These are phyloP conservation scores for Capsicum rhomboideum DNA, from an alignment of 257 asterid genomes.

Conservation along the genomic window DNA sequence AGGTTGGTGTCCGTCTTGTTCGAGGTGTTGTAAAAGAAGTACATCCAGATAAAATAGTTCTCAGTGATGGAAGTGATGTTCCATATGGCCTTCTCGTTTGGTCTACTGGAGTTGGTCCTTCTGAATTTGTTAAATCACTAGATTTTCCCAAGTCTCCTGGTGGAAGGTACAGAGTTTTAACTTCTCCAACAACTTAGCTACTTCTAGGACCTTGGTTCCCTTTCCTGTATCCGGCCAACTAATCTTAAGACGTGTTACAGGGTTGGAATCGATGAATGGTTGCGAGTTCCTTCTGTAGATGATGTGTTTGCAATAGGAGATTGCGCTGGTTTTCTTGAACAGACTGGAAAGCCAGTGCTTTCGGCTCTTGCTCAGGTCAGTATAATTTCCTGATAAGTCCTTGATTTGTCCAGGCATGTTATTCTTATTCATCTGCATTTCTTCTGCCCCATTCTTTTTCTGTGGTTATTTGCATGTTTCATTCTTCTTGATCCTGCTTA, in stretches of 20 bases:
- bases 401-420: not conserved
- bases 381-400: not conserved
- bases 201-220: not conserved
- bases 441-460: not conserved
- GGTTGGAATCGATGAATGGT: conserved; percentile 86
- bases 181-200: not conserved
- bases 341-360: conserved; percentile 70
- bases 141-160: conserved; percentile 74
- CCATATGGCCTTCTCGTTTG: conserved; percentile 93
- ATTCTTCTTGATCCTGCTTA: not conserved
- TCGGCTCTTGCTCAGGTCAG: conserved; percentile 94
- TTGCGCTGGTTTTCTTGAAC: conserved; percentile 86
- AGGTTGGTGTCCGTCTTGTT: conserved; percentile 89
- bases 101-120: conserved; percentile 97
- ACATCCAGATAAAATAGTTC: conserved; percentile 55
- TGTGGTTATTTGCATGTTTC: not conserved
- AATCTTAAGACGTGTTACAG: conserved; percentile 20
- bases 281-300: conserved; percentile 70
- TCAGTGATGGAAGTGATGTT: conserved; percentile 86
- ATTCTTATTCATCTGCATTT: not conserved
- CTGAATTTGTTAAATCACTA: conserved; percentile 58
- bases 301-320: conserved; percentile 91
- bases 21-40: conserved; percentile 87
- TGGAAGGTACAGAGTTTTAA: conserved; percentile 55
- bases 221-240: not conserved